Conservation (phyloP, 495 filamentous ascomycete species). For the Penicillium pulvis region DNA sequence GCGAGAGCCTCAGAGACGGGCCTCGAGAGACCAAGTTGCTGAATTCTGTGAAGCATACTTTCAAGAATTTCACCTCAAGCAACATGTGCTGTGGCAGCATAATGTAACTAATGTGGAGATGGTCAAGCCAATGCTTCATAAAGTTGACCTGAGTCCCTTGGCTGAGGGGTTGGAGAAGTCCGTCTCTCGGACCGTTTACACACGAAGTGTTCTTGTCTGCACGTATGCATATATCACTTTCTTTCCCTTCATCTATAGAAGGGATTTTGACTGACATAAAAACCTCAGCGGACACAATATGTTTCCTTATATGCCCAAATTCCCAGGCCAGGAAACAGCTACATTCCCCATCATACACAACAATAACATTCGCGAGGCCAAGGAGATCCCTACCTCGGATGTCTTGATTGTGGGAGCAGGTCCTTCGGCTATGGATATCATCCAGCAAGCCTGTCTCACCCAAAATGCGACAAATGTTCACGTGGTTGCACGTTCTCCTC, state of each 20-base stretch:
- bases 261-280: background rate
- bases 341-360: conserved; percentile 13
- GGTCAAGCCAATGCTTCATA: conserved; percentile 13
- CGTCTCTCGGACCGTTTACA: conserved; percentile 8
- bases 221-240: background rate
- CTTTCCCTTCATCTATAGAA: too few species aligned
- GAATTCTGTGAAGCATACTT: conserved; percentile 15
- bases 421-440: conserved; percentile 11
- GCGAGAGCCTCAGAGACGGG: conserved; percentile 8
- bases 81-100: conserved; percentile 11
- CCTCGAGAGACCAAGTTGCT: conserved; percentile 10
- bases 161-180: background rate
- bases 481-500: conserved; percentile 10
- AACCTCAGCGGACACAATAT: conserved; percentile 6
- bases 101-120: conserved; percentile 9
- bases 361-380: conserved; percentile 11
- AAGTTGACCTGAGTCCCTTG: conserved; percentile 8
- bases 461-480: conserved; percentile 7
- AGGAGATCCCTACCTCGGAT: conserved; percentile 8
- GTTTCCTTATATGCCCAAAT: conserved; percentile 12
- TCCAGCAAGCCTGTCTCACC: conserved; percentile 9
- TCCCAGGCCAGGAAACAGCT: conserved; percentile 12
- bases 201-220: conserved; percentile 14
- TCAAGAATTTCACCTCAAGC: conserved; percentile 6
- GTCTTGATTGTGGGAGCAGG: conserved; percentile 11